A percentile compares a stretch with the other conserved stretches of the same genome.
phyloP scores from a whole-genome alignment of 306 rosid species.

The Geum urbanum region DNA sequence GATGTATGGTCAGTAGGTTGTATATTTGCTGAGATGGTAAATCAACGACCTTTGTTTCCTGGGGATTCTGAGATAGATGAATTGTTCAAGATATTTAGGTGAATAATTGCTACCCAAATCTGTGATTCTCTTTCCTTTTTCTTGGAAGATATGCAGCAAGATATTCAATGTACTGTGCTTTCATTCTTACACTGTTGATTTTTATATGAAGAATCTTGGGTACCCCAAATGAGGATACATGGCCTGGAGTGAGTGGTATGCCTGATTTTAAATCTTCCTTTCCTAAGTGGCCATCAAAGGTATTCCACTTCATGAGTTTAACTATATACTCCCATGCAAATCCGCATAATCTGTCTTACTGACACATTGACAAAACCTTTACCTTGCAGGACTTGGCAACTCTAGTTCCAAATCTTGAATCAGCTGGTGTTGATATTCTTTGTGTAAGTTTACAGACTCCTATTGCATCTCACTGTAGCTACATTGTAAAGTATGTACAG shows the following conservation, averaged over 20 bases:
- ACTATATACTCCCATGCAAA: neutral
- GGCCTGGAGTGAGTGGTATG: slow-evolving; percentile 97
- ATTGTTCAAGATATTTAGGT: slow-evolving; percentile 91
- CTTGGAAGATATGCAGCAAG: slow-evolving; percentile 1
- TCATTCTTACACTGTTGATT: slow-evolving; percentile 17
- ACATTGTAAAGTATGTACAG: neutral
- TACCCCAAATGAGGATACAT: slow-evolving; percentile 86
- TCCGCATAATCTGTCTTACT: neutral
- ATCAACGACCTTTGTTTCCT: slow-evolving; percentile 84
- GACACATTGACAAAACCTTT: slow-evolving; percentile 11
- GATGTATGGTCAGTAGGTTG: slow-evolving; percentile 99
- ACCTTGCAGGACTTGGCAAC: slow-evolving; percentile 65
- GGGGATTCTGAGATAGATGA: slow-evolving; percentile 99
- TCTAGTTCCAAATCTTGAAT: slow-evolving; percentile 77
- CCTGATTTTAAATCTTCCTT: slow-evolving; percentile 95
- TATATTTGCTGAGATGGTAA: slow-evolving; percentile 98
- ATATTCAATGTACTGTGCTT: neutral
- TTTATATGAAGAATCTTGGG: slow-evolving; percentile 74
- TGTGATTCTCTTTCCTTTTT: neutral
- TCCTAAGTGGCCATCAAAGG: slow-evolving; percentile 91
- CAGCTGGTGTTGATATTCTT: slow-evolving; percentile 85
- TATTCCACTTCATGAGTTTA: slow-evolving; percentile 23
- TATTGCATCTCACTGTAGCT: neutral
- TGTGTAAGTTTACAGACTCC: slow-evolving; percentile 53
- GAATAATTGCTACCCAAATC: slow-evolving; percentile 23